Evolutionary conservation across 192 early-diverging fungal species (phyloP).

Genomic region (Mortierella hygrophila): DNA sequence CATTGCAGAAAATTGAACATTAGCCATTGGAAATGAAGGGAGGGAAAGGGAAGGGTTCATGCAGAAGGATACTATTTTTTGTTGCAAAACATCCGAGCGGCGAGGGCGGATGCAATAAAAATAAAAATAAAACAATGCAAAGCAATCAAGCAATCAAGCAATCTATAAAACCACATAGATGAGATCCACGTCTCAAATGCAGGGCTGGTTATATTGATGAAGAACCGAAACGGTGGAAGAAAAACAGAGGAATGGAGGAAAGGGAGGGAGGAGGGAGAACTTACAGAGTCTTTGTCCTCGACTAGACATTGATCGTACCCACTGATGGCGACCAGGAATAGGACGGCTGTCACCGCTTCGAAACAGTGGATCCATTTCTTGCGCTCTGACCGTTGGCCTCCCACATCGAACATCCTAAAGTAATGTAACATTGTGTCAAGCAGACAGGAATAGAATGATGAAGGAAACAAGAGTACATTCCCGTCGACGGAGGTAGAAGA

Average conservation of each 20-base stretch:
- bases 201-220: too few relatives aligned
- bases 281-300: slow-evolving; percentile 62
- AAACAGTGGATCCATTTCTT: slow-evolving; percentile 71
- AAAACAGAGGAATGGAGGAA: not conserved
- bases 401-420: slow-evolving; percentile 72
- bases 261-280: slow-evolving; percentile 24
- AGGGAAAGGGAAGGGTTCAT: too few relatives aligned
- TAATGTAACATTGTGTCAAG: not conserved
- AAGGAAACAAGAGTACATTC: not conserved
- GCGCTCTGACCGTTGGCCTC: slow-evolving; percentile 68
- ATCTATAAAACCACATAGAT: not conserved
- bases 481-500: not conserved
- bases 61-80: too few relatives aligned
- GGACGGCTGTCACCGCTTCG: slow-evolving; percentile 67
- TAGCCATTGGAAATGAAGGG: too few relatives aligned
- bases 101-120: not conserved
- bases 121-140: not conserved
- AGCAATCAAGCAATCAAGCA: not conserved
- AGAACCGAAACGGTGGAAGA: too few relatives aligned
- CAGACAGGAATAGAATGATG: not conserved
- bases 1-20: too few relatives aligned
- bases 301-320: slow-evolving; percentile 71
- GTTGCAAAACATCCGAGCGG: too few relatives aligned
- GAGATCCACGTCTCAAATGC: not conserved
- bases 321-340: slow-evolving; percentile 73